These are phyloP conservation scores for Croton laevigatus DNA, from an alignment of 441 rosid genomes.

Conservation along the genomic window DNA sequence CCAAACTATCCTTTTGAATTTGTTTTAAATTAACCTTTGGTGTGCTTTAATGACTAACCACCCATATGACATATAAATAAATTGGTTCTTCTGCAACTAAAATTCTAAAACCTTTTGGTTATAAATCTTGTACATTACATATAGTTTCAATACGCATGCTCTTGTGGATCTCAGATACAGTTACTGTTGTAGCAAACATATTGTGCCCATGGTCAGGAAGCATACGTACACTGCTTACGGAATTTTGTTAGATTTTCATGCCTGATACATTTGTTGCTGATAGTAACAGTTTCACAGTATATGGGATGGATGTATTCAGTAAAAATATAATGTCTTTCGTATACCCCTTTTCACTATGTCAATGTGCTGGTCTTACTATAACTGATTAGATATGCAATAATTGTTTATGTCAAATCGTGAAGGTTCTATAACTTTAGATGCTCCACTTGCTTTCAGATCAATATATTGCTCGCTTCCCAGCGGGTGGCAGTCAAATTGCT, in stretches of 20 bases:
- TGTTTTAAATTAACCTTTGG: background rate
- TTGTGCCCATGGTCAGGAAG: too few species aligned
- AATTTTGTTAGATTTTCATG: background rate
- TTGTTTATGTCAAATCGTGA: background rate
- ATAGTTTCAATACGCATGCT: background rate
- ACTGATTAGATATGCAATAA: background rate
- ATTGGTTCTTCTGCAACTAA: background rate
- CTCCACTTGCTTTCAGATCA: conserved; percentile 55
- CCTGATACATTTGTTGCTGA: background rate
- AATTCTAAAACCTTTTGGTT: background rate
- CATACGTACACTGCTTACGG: background rate
- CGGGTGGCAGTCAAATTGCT: conserved; percentile 92
- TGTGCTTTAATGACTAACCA: background rate
- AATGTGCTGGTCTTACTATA: background rate
- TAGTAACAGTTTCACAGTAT: background rate
- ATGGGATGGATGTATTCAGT: conserved; percentile 1
- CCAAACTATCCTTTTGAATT: background rate
- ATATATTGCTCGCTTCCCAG: conserved; percentile 78
- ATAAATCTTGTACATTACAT: background rate
- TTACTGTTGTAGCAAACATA: background rate
- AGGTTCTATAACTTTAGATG: conserved; percentile 3
- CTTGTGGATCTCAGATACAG: background rate
- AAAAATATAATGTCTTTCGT: background rate
- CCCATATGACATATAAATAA: background rate
- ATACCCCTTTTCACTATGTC: background rate